Percentiles rank a stretch among this genome's conserved stretches.
Evolutionary conservation across 768 basidiomycete species (phyloP).

Genomic region (Coprinellus micaceus): DNA sequence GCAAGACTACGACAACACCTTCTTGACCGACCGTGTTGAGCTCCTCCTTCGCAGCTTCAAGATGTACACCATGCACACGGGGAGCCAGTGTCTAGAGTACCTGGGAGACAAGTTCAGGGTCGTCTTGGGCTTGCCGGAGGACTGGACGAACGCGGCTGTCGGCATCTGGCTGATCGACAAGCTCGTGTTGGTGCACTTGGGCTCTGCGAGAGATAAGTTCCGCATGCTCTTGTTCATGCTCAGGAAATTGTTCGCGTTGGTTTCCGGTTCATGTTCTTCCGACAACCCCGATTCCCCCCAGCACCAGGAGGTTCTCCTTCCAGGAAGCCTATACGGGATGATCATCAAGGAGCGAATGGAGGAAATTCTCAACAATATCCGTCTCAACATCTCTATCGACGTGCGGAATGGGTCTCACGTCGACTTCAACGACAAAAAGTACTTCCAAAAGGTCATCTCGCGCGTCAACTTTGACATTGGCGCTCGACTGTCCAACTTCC

Average conservation of each 20-base stretch:
- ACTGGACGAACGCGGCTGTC: conserved; percentile 80
- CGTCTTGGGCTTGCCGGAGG: conserved; percentile 86
- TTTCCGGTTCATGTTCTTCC: conserved; percentile 83
- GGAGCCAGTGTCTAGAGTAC: conserved; percentile 89
- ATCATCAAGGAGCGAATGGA: conserved; percentile 97
- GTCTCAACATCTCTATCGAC: conserved; percentile 66
- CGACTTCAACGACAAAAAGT: conserved; percentile 89
- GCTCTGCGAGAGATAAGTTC: conserved; percentile 88
- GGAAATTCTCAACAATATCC: conserved; percentile 75
- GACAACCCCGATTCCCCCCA: conserved; percentile 99
- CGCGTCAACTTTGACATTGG: conserved; percentile 93
- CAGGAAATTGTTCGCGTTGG: conserved; percentile 87
- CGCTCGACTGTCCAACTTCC: conserved; percentile 84
- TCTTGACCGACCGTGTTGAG: conserved; percentile 95
- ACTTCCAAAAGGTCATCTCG: conserved; percentile 69
- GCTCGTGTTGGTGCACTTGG: conserved; percentile 86
- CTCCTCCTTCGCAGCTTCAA: conserved; percentile 93
- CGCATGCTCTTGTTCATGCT: conserved; percentile 97
- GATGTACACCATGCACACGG: conserved; percentile 81
- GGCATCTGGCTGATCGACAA: conserved; percentile 83
- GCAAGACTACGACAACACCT: conserved; percentile 96
- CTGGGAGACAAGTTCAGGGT: conserved; percentile 96
- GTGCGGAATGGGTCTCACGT: conserved; percentile 74
- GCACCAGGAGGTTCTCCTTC: conserved; percentile 95
- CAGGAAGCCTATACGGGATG: conserved; percentile 90